phyloP scores from a whole-genome alignment of 2,329 filamentous ascomycete genomes.

The Cladosporium colombiae region DNA sequence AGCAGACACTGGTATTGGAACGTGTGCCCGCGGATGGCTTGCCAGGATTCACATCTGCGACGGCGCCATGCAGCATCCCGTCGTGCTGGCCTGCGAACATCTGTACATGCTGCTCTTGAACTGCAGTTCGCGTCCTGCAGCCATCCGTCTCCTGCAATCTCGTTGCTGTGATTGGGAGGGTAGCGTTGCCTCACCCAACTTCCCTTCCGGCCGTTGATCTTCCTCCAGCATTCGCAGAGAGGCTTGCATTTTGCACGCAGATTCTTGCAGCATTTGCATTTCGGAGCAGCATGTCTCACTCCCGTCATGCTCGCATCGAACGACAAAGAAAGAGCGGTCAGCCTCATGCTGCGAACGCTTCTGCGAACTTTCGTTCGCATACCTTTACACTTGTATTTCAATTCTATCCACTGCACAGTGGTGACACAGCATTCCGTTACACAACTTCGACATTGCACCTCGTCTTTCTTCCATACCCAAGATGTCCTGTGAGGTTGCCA shows the following conservation, averaged over 20 bases:
- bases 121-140: slow-evolving; percentile 5
- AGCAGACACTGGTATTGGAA: background rate
- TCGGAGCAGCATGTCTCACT: slow-evolving; percentile 12
- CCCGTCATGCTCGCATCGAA: background rate
- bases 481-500: slow-evolving; percentile 26
- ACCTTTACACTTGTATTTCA: slow-evolving; percentile 18
- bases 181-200: background rate
- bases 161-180: background rate
- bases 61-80: background rate
- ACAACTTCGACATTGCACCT: background rate
- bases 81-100: background rate
- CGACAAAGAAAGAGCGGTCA: slow-evolving; percentile 8
- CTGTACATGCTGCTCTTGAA: background rate
- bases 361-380: slow-evolving; percentile 30
- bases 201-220: background rate
- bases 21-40: background rate
- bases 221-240: background rate
- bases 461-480: background rate
- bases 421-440: slow-evolving; percentile 23
- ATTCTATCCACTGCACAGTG: slow-evolving; percentile 22
- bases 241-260: background rate
- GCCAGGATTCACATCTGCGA: background rate
- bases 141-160: slow-evolving; percentile 3
- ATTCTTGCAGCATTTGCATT: background rate
- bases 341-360: slow-evolving; percentile 23